Evolutionary conservation across 2,329 filamentous ascomycete species (phyloP).

Genomic region (Clarireedia hainanense): DNA sequence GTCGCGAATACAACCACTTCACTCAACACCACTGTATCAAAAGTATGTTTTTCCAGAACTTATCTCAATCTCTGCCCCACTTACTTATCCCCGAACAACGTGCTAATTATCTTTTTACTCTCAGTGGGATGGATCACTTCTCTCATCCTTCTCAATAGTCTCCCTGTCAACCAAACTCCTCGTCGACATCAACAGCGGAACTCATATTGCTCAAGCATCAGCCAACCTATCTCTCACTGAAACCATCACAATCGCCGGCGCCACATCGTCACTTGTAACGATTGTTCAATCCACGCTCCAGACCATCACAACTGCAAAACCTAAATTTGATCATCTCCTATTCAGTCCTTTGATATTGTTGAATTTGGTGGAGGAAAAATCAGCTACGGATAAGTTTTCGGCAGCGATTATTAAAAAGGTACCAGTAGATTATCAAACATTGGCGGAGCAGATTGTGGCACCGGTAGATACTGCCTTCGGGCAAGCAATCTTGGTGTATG

Average conservation of each 20-base stretch:
- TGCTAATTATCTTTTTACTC: not conserved
- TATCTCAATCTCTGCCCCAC: not conserved
- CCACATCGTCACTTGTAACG: conserved; percentile 37
- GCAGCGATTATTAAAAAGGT: conserved; percentile 16
- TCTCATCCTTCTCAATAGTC: conserved; percentile 2
- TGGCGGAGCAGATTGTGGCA: conserved; percentile 27
- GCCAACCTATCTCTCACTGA: conserved; percentile 33
- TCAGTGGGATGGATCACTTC: not conserved
- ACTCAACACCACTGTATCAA: conserved; percentile 16
- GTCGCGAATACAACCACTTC: conserved; percentile 16
- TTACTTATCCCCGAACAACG: not conserved
- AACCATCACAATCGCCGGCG: conserved; percentile 33
- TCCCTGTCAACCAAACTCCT: conserved; percentile 33
- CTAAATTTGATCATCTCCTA: conserved; percentile 37
- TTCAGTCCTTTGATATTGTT: conserved; percentile 35
- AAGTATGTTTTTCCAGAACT: not conserved
- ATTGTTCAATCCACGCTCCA: conserved; percentile 41
- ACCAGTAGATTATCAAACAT: conserved; percentile 7
- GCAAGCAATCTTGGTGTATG: conserved; percentile 36
- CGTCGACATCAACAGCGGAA: conserved; percentile 33
- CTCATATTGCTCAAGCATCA: conserved; percentile 31
- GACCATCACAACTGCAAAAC: conserved; percentile 28
- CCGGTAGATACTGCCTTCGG: conserved; percentile 45
- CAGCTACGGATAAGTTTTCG: conserved; percentile 29
- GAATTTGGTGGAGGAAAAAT: conserved; percentile 35